Conservation (phyloP, 2,329 filamentous ascomycete genomes). For the Beauveria medogensis region DNA sequence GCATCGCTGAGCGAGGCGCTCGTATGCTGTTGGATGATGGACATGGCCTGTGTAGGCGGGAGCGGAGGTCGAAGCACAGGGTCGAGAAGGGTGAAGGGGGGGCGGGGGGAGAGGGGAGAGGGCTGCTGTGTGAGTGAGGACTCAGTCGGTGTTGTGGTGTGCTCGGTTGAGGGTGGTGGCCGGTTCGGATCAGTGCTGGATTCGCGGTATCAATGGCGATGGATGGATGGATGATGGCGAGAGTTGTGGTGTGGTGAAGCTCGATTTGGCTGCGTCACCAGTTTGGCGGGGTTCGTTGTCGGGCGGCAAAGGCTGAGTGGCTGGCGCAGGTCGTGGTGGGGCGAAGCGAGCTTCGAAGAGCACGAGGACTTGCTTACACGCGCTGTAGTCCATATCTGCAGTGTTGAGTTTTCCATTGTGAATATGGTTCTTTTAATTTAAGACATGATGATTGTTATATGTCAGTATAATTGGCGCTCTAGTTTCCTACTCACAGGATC, state of each 20-base stretch:
- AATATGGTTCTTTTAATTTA: too few relatives aligned
- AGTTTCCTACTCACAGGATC: too few relatives aligned
- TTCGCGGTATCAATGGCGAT: background rate
- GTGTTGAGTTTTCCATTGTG: background rate
- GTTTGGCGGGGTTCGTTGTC: slow-evolving; percentile 6
- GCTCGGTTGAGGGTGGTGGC: background rate
- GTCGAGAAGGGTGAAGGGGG: background rate
- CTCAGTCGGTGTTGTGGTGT: too few relatives aligned
- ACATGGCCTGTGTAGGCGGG: slow-evolving; percentile 36
- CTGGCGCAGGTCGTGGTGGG: background rate
- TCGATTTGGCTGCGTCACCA: slow-evolving; percentile 11
- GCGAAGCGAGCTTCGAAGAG: background rate
- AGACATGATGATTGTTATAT: too few relatives aligned
- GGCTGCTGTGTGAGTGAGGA: too few relatives aligned
- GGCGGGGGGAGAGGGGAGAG: background rate
- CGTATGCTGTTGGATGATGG: slow-evolving; percentile 59
- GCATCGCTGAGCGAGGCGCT: slow-evolving; percentile 52
- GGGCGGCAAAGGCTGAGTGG: slow-evolving; percentile 1
- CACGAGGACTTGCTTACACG: background rate
- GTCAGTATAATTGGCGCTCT: too few relatives aligned
- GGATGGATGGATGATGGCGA: background rate
- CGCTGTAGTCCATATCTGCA: background rate
- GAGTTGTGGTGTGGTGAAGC: slow-evolving; percentile 1
- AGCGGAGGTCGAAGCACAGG: background rate
- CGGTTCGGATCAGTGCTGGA: background rate